Evolutionary conservation across 352 stramenopile species (phyloP), one percentile per base, ranked within the genome.

Genomic region (Pythium guiyangense): DNA sequence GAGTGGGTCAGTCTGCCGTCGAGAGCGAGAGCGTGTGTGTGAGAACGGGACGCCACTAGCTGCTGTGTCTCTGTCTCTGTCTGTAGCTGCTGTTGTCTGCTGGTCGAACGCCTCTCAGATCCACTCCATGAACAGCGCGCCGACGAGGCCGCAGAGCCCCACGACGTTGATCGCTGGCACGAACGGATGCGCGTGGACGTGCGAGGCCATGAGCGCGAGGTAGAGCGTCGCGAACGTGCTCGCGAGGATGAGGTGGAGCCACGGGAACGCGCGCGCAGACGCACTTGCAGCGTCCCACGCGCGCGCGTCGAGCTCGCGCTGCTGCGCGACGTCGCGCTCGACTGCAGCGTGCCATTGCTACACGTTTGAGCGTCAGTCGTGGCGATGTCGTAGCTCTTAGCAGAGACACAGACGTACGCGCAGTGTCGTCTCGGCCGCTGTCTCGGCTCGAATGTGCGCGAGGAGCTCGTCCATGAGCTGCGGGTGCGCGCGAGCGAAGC

Each of bases 141-240:
- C 62, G 17, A 70, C 49, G 22, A 88, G 54, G 1, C 59, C 73
- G 4, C 57, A 63, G 43, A 90, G 54, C 17, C 71, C 74, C 4
- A 69, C 55, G 3, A 84, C 25, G 61, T 90, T 90, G 25, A 81
- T 58, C 12, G 67, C 77, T 31, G 79, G 77, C 8, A 90, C 79
- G 43, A 72, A 49, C 12, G 73, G 51, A 57, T 71, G 79, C 55
- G 84, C 75, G 46, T n/a, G n/a, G n/a, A n/a, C n/a, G n/a, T 73
- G 74, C 3, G 56, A 49, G 51, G 74, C 56, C 73, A 84, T 83
- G 39, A 88, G 26, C 2, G 67, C 66, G 31, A 90, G 61, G 27
- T 86, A 90, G 26, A 86, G 65, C 39, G 69, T 70, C 40, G 71
- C 79, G 59, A 88, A 85, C 25, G 72, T 67, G 18, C 78, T 22